phyloP scores from a whole-genome alignment of 2,329 filamentous ascomycete species.

The Talaromyces sp. region DNA sequence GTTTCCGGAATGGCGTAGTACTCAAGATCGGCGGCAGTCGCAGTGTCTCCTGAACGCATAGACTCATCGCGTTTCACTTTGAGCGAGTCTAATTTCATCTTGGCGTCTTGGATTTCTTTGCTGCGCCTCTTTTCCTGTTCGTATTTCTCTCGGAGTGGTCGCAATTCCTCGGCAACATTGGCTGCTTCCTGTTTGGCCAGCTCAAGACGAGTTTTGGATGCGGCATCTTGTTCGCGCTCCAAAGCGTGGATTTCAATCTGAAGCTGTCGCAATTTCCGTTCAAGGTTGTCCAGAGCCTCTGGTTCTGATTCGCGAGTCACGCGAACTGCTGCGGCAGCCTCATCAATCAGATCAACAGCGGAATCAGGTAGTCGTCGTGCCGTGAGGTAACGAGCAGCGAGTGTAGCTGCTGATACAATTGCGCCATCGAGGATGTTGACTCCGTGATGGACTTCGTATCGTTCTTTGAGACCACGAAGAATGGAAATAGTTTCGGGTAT shows the following conservation, averaged over 20 bases:
- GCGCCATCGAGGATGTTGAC: constrained; percentile 94
- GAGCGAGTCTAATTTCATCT: constrained; percentile 87
- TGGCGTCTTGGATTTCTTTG: constrained; percentile 87
- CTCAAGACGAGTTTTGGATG: constrained; percentile 74
- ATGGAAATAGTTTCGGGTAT: constrained; percentile 92
- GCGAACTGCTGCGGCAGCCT: constrained; percentile 91
- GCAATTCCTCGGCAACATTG: constrained; percentile 88
- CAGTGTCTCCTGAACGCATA: constrained; percentile 77
- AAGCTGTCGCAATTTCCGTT: constrained; percentile 81
- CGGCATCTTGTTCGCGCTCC: constrained; percentile 88
- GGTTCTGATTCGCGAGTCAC: constrained; percentile 95
- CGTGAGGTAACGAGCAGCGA: constrained; percentile 90
- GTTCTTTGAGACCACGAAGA: constrained; percentile 94
- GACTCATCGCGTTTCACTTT: constrained; percentile 91
- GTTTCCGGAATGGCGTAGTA: constrained; percentile 98
- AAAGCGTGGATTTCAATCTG: constrained; percentile 97
- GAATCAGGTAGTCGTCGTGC: constrained; percentile 88
- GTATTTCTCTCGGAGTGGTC: constrained; percentile 90
- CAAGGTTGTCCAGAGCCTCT: constrained; percentile 89
- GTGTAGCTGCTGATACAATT: constrained; percentile 82
- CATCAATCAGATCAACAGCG: constrained; percentile 92
- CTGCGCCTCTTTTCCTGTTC: constrained; percentile 86
- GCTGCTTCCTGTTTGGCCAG: constrained; percentile 84
- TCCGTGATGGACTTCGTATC: constrained; percentile 96
- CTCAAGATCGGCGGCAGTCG: constrained; percentile 85